Evolutionary conservation across 495 filamentous ascomycete genomes (phyloP).

Genomic region (Acidiella bohemica): DNA sequence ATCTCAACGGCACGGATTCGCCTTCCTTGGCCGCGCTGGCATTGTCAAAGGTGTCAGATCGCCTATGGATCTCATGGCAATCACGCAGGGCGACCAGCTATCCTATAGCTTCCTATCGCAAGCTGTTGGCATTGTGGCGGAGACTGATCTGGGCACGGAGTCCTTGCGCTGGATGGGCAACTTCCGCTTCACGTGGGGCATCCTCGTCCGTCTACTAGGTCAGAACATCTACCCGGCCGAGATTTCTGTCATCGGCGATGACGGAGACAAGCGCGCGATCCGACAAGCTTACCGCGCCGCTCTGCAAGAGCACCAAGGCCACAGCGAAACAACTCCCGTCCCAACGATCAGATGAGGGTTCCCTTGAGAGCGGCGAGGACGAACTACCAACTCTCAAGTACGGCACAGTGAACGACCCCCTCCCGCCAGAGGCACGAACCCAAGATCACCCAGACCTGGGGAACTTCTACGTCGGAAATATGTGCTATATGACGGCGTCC

Average conservation of each 20-base stretch:
- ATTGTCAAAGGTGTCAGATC: conserved; percentile 76
- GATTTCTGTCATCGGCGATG: conserved; percentile 66
- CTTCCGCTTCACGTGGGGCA: conserved; percentile 70
- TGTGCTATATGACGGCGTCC: conserved; percentile 81
- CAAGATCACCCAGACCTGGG: conserved; percentile 57
- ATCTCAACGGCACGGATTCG: conserved; percentile 68
- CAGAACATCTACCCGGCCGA: conserved; percentile 78
- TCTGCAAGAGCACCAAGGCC: conserved; percentile 30
- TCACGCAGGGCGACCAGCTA: conserved; percentile 63
- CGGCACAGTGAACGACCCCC: conserved; percentile 61
- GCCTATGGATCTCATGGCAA: conserved; percentile 69
- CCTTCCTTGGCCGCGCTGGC: conserved; percentile 62
- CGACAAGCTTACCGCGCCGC: conserved; percentile 51
- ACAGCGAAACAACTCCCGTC: neutral
- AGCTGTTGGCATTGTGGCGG: conserved; percentile 78
- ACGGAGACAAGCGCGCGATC: conserved; percentile 62
- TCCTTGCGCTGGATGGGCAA: conserved; percentile 84
- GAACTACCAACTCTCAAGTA: conserved; percentile 56
- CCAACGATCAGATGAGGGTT: neutral
- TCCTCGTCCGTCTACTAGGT: conserved; percentile 55
- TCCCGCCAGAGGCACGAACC: conserved; percentile 54
- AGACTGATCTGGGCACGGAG: conserved; percentile 78
- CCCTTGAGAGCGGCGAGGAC: neutral
- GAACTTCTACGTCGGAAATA: conserved; percentile 91
- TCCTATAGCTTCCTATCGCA: conserved; percentile 84